Evolutionary conservation across 345 rosid genomes (phyloP), one percentile per base, ranked within the genome.

Genomic region (Eucalyptus sp.): DNA sequence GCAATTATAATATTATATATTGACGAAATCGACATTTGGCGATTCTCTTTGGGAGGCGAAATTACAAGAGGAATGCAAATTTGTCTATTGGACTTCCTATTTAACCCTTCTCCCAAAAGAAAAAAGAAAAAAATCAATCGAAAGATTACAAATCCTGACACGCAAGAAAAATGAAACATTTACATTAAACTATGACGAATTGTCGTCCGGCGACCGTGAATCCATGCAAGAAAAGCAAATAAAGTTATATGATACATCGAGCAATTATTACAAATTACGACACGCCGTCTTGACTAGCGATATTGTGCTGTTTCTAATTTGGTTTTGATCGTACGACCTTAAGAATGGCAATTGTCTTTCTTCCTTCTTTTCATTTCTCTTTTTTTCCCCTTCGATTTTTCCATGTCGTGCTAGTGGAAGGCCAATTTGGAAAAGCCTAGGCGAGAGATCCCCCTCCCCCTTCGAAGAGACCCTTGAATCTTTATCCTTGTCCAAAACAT

Each of bases 221-320:
- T 62, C 37, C 80, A 8, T 4, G 44, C 24, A 20, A 68, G 41
- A 17, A 68, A 68, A 68, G 80, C 24, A 5, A 3, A 68, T 10
- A 17, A 1, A 68, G 5, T 68, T 4, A 31, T 4, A 31, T 33
- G 41, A 68, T 10, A 4, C 2, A 8, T 68, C 13, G 24, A 68
- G 80, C 18, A 68, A 31, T 68, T 68, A 31, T 9, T 31, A 68
- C 37, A 33, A 33, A 31, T 68, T 68, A 16, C 5, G 24, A 68
- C 43, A 68, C 0, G 3, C 13, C 12, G 43, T 29, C 33, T 62
- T 5, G 31, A 62, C 31, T 13, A 6, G 16, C 0, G 13, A 31
- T 66, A 15, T 1, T 66, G 79, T 8, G 20, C 24, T 68, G 17
- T 33, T 68, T 68, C 17, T 31, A 4, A 37, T 71, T 37, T 71